Evolutionary conservation across 768 basidiomycete species (phyloP), one percentile per base, ranked within the genome.

Genomic region (Strobilomyces echinocephalus): DNA sequence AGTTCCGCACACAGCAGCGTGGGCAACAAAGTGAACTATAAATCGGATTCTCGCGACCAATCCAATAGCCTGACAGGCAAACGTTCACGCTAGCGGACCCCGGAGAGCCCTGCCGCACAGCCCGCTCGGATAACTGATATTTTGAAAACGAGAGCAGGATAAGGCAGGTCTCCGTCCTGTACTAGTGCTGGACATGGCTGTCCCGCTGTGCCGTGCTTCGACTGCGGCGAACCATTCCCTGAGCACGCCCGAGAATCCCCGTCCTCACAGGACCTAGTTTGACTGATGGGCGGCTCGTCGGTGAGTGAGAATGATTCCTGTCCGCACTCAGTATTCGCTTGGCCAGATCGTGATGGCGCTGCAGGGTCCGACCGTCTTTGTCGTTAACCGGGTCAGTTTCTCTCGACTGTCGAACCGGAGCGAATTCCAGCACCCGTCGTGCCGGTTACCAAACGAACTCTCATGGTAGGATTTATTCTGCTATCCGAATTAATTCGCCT

Each of bases 1-100:
- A 20, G 50, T 41, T 49, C 40, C n/a, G 14, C 33, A 58, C 58
- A 63, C 59, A 53, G 54, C 61, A 60, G 18, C 49, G 26, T 58
- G 53, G 50, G 40, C 7, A 61, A 47, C 16, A 31, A 55, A 8
- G 39, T n/a, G 18, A 10, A 46, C 20, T 16, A 30, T 28, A 41
- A 4, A 16, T 48, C 46, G 28, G 14, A 34, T 31, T 20, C 18
- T 46, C 24, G 46, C 44, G 33, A 43, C 38, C 63, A 63, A 65
- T 63, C 55, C 53, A 3, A 34, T 24, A 8, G 10, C 16, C 1
- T 4, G 5, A 5, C 0, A 1, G 15, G 41, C 33, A 39, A 53
- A 64, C 64, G 64, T 64, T 49, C 42, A 38, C 35, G 12, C 1
- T 2, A 8, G 6, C 8, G 42, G 53, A 54, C 53, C 53, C 53